Percentiles rank a stretch among this genome's conserved stretches.
Conservation (phyloP, 225 moss, liverwort and hornwort genomes). For the Polytrichum commune region DNA sequence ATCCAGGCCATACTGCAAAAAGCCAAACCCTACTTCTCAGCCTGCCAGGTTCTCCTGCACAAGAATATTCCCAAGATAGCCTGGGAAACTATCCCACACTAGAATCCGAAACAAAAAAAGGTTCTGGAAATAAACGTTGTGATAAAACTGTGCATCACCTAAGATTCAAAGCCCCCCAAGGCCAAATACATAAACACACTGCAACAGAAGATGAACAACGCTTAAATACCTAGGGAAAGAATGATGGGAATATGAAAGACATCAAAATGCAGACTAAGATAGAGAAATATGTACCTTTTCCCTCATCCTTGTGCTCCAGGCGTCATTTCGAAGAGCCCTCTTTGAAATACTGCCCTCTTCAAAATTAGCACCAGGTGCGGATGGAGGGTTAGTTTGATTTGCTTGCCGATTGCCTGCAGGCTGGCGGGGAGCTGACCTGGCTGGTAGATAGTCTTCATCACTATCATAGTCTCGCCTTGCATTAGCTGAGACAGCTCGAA, state of each 20-base stretch:
- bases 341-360: slow-evolving; percentile 24
- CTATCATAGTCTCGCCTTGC: slow-evolving; percentile 74
- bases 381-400: slow-evolving; percentile 46
- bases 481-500: slow-evolving; percentile 64
- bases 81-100: not conserved
- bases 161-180: no score
- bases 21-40: slow-evolving; percentile 14
- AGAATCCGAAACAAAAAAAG: not conserved
- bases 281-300: slow-evolving; percentile 57
- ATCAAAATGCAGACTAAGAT: no score
- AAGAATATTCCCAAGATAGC: not conserved
- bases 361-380: slow-evolving; percentile 44
- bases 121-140: not conserved
- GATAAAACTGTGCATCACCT: no score
- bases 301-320: slow-evolving; percentile 97
- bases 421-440: slow-evolving; percentile 60
- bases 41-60: no score
- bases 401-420: slow-evolving; percentile 62
- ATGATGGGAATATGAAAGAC: no score
- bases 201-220: no score
- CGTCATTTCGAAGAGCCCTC: slow-evolving; percentile 74
- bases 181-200: no score
- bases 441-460: slow-evolving; percentile 79
- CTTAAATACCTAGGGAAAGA: no score
- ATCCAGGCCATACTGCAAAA: slow-evolving; percentile 78